Evolutionary conservation across 176 grass and related monocot genomes (phyloP).

Genomic region (Chloris gayana): DNA sequence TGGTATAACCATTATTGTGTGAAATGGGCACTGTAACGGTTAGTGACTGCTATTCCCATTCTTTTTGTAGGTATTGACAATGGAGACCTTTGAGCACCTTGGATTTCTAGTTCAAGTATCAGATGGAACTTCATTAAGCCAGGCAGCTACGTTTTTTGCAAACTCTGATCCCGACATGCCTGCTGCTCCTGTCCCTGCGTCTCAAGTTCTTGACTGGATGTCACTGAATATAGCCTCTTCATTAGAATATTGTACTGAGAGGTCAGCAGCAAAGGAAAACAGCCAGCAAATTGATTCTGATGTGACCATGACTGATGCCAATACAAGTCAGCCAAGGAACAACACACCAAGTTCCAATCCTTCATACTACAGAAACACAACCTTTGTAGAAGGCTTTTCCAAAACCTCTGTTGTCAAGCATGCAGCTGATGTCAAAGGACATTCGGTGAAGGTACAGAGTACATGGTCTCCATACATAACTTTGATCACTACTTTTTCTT

Average conservation of each 20-base stretch:
- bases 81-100: constrained; percentile 93
- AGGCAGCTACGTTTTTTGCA: constrained; percentile 88
- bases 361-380: constrained; percentile 70
- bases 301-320: constrained; percentile 90
- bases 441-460: constrained; percentile 77
- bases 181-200: constrained; percentile 70
- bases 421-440: constrained; percentile 79
- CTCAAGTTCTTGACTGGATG: constrained; percentile 90
- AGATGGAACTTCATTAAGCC: constrained; percentile 76
- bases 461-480: not conserved
- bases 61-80: constrained; percentile 70
- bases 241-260: constrained; percentile 75
- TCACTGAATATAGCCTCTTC: constrained; percentile 74
- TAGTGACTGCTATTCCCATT: constrained; percentile 6
- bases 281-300: constrained; percentile 69
- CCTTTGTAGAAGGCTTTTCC: constrained; percentile 95
- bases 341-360: constrained; percentile 54
- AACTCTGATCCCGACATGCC: constrained; percentile 99
- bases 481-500: not conserved
- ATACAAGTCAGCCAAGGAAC: constrained; percentile 59
- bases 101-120: constrained; percentile 86
- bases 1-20: not conserved
- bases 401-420: constrained; percentile 97
- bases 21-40: not conserved
- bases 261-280: constrained; percentile 66